These are phyloP conservation scores for Cyclotella kingstonii DNA, from an alignment of 108 stramenopile genomes.

Conservation along the genomic window DNA sequence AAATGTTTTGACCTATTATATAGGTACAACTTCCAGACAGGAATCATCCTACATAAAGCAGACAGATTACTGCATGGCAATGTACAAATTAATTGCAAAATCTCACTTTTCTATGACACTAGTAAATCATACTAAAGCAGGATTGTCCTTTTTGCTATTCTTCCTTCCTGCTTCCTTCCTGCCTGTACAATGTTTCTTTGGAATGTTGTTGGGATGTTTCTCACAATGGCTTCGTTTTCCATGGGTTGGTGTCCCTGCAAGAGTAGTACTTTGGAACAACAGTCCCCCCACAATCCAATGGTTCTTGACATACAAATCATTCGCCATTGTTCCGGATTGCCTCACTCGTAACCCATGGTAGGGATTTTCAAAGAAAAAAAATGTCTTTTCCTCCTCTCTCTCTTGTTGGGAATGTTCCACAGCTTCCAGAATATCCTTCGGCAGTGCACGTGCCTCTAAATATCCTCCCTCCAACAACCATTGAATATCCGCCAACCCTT, in stretches of 20 bases:
- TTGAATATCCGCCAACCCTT: constrained; percentile 74
- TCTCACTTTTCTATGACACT: no score
- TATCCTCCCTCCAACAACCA: constrained; percentile 59
- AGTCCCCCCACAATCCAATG: constrained; percentile 86
- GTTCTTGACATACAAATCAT: constrained; percentile 87
- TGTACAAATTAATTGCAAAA: no score
- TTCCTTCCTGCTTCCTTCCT: not conserved
- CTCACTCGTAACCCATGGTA: constrained; percentile 73
- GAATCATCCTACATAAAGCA: no score
- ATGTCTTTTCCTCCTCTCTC: constrained; percentile 20
- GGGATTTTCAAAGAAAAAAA: constrained; percentile 80
- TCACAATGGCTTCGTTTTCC: not conserved
- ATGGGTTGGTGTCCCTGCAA: not conserved
- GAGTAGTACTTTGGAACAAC: constrained; percentile 28
- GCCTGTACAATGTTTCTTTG: not conserved
- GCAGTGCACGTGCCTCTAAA: constrained; percentile 39
- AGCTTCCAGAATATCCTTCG: constrained; percentile 26
- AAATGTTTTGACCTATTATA: no score
- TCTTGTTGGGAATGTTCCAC: constrained; percentile 14
- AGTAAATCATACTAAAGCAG: constrained; percentile 7
- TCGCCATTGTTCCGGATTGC: constrained; percentile 89
- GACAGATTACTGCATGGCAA: no score
- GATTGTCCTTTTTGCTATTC: constrained; percentile 8
- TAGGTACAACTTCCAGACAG: no score
- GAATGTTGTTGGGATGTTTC: not conserved